Conservation (phyloP, 352 stramenopile species). For the Pythium pyrilobum region DNA sequence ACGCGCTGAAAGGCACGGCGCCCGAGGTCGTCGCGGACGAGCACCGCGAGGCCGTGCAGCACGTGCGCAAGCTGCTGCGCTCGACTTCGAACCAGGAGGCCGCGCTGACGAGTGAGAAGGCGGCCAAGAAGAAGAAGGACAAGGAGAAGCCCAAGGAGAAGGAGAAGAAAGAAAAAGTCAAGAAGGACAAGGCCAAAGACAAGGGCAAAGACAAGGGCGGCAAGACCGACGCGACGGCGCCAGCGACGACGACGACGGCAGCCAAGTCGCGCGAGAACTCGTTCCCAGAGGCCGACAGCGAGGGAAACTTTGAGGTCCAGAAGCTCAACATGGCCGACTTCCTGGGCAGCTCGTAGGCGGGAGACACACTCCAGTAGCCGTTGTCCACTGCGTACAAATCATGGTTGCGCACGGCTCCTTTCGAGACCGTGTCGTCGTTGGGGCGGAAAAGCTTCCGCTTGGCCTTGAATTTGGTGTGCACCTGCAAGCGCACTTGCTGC, state of each 20-base stretch:
- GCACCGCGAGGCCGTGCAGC: conserved; percentile 29
- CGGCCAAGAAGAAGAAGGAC: conserved; percentile 36
- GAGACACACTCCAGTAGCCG: neutral
- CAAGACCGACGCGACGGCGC: conserved; percentile 2
- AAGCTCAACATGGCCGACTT: conserved; percentile 77
- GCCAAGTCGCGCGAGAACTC: conserved; percentile 31
- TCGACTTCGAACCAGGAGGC: conserved; percentile 59
- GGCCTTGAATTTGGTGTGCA: too few relatives aligned
- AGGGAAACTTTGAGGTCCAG: conserved; percentile 58
- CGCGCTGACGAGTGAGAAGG: conserved; percentile 31
- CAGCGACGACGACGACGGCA: conserved; percentile 19
- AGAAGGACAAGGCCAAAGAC: conserved; percentile 22
- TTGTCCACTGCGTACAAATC: too few relatives aligned
- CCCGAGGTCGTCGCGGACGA: conserved; percentile 27
- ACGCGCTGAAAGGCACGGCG: conserved; percentile 28
- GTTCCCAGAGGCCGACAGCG: conserved; percentile 36
- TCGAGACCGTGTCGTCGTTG: too few relatives aligned
- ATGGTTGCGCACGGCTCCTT: too few relatives aligned
- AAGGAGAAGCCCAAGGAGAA: conserved; percentile 33
- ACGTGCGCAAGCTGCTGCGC: conserved; percentile 60
- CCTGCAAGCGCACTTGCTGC: too few relatives aligned
- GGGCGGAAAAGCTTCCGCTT: too few relatives aligned
- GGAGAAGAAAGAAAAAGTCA: conserved; percentile 36
- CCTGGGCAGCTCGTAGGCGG: conserved; percentile 22
- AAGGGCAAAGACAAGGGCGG: conserved; percentile 35